Conservation (phyloP, 2,329 filamentous ascomycete genomes). For the Ascosphaera aggregata region DNA sequence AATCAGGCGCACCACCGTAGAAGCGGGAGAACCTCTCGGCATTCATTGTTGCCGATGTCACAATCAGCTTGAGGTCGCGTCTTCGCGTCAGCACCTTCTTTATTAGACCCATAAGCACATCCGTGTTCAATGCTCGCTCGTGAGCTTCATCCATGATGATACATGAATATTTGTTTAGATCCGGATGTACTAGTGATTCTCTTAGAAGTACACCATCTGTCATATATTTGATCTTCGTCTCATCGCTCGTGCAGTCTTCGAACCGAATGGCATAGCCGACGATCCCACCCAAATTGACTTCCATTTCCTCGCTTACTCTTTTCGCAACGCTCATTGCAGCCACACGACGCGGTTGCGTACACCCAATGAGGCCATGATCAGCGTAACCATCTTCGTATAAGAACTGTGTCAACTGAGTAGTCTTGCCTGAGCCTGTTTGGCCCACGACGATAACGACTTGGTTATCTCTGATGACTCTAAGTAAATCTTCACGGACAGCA, state of each 20-base stretch:
- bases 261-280: constrained; percentile 97
- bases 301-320: constrained; percentile 96
- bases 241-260: constrained; percentile 89
- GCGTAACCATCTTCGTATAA: constrained; percentile 89
- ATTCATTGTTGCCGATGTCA: constrained; percentile 98
- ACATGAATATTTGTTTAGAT: constrained; percentile 88
- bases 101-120: constrained; percentile 90
- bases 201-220: constrained; percentile 86
- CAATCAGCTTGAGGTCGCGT: constrained; percentile 82
- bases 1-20: constrained; percentile 88
- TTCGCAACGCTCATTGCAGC: constrained; percentile 98
- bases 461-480: constrained; percentile 85
- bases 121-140: constrained; percentile 86
- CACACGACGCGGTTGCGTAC: constrained; percentile 86
- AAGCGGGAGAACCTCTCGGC: constrained; percentile 89
- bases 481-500: constrained; percentile 77
- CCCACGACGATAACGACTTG: constrained; percentile 94
- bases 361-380: constrained; percentile 72
- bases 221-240: constrained; percentile 98
- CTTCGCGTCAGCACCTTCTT: constrained; percentile 87
- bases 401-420: constrained; percentile 91
- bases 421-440: constrained; percentile 94
- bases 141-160: constrained; percentile 99
- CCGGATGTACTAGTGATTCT: constrained; percentile 78
- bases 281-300: constrained; percentile 61